A percentile compares a stretch with the other conserved stretches of the same genome.
Conservation (phyloP, 2,329 filamentous ascomycete species). For the Sclerotinia minor region DNA sequence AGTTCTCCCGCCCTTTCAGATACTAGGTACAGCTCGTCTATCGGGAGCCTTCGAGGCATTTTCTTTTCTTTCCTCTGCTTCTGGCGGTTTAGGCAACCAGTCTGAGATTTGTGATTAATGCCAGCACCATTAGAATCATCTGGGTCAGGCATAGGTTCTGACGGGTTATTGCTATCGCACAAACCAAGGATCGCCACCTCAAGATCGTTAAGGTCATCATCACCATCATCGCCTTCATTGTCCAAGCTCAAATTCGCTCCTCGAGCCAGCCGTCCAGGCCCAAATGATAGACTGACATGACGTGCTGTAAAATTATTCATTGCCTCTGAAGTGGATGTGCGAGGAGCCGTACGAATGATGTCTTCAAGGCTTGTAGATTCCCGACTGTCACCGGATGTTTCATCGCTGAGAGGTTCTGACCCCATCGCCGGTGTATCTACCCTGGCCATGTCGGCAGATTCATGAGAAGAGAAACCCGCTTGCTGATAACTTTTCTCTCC, state of each 20-base stretch:
- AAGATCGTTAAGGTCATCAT: slow-evolving; percentile 8
- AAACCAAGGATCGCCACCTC: slow-evolving; percentile 5
- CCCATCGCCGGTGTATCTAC: not conserved
- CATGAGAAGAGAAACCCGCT: too few relatives aligned
- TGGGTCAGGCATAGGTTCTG: not conserved
- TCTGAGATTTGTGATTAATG: not conserved
- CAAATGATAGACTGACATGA: not conserved
- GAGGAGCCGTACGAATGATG: not conserved
- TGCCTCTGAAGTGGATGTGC: not conserved
- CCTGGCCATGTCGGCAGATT: not conserved
- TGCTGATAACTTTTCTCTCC: not conserved
- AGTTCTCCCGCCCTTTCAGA: slow-evolving; percentile 24
- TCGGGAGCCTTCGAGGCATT: slow-evolving; percentile 30
- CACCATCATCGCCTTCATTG: not conserved
- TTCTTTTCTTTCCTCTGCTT: slow-evolving; percentile 22
- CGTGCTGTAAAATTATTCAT: not conserved
- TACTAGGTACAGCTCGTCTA: slow-evolving; percentile 30
- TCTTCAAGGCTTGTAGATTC: slow-evolving; percentile 16
- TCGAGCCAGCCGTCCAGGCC: not conserved
- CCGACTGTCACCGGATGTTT: not conserved
- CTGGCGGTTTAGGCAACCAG: not conserved
- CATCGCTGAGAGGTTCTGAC: not conserved
- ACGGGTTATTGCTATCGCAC: not conserved
- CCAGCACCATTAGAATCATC: not conserved
- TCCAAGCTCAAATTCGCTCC: not conserved